Base-by-base conservation (phyloP, 2,329 filamentous ascomycete genomes). In the Fusarium sp. region DNA sequence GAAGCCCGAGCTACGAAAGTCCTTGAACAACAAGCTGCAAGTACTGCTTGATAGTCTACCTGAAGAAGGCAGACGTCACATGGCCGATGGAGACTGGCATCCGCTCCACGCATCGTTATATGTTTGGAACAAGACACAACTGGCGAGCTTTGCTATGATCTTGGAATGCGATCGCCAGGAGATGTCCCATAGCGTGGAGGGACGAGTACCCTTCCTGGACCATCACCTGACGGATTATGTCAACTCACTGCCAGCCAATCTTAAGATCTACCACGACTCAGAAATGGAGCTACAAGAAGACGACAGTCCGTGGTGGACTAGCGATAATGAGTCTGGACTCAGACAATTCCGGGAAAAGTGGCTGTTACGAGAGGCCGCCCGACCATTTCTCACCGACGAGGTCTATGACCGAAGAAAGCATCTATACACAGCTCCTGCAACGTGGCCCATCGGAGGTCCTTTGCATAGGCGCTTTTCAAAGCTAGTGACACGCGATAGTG, bases 151-250 rank as follows among this genome's bases (percentile, higher is more conserved):
- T 14, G 19, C 26, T 10, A 24, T 49, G 46, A 26, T 23, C 3
- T 12, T 12, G n/a, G 32, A 38, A n/a, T 24, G 46, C 23, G 46
- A 49, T 7, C 46, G 46, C 23, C 26, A 23, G 5, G 46, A 49
- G 23, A 49, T 49, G 46, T 24, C 46, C 2, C 32, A 49, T 4
- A 49, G 32, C n/a, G 32, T 49, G n/a, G 46, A 49, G n/a, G 46
- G 32, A 6, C 34, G 46, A 4, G 23, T 39, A 10, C 46, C 46
- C 23, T 49, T 39, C 19, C 46, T 49, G 0, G 46, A 49, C 21
- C 34, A 49, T 21, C 46, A 39, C n/a, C 17, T 49, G 17, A 49
- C 34, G 6, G 32, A 49, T 8, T 49, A 38, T n/a, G 23, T 49
- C 17, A 24, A 49, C 23, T 28, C 17, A 17, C 46, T 49, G 7